Evolutionary conservation across 2,329 filamentous ascomycete species (phyloP), one percentile per base, ranked within the genome.

Genomic region (Colletotrichum phormii): DNA sequence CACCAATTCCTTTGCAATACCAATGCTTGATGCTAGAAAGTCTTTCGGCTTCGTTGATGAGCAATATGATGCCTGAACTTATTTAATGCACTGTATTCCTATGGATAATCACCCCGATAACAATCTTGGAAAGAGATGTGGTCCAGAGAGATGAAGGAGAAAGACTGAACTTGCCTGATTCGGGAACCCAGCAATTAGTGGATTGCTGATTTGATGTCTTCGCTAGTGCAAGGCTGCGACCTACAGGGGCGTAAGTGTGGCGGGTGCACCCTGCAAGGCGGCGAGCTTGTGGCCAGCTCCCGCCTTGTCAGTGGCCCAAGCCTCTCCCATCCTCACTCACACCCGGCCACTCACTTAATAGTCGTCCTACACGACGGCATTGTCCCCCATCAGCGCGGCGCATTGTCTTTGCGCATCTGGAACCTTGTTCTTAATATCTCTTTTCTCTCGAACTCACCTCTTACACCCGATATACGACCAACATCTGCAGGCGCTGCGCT

Each of bases 301-400:
- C 29, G 67, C 71, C 71, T 71, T 71, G 71, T 73, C 71, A 73
- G 66, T 73, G 71, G 71, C 71, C 61, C 55, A 73, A 62, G 66
- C 60, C 71, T 73, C 70, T 61, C 71, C 35, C 35, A 72, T 71
- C 66, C 61, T 71, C 71, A 71, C 55, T 58, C 67, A 72, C 46
- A 59, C 54, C 60, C 35, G 67, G 66, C 60, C 55, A 61, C 35
- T 64, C 60, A 65, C 61, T 61, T 72, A 65, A 58, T 70, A 72
- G 63, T 70, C 35, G 65, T 49, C 59, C 66, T 65, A 65, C 55
- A 65, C 60, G 26, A 54, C 55, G 37, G 54, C 33, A 12, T 58
- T 51, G n/a, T 46, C 53, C 13, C 29, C 59, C 61, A 55, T 49
- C 66, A 64, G 60, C 66, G 33, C 60, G 33, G 66, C 54, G 46